Conservation (phyloP, 2,329 filamentous ascomycete genomes). For the Cyanodermella asteris region DNA sequence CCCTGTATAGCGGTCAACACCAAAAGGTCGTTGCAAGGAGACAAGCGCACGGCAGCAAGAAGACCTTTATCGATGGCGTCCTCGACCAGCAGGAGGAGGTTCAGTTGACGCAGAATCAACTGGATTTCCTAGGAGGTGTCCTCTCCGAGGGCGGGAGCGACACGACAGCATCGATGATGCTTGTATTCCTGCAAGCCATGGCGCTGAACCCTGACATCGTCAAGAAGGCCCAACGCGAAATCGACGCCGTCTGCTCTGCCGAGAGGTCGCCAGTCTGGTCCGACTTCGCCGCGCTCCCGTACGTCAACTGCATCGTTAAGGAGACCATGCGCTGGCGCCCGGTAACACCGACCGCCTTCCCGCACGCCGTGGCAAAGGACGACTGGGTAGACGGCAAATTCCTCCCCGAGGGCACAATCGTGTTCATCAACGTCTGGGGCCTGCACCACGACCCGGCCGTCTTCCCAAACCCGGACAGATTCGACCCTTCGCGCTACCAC, state of each 20-base stretch:
- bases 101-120: constrained; percentile 13
- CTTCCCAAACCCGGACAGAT: neutral
- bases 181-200: constrained; percentile 16
- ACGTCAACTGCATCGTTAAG: constrained; percentile 13
- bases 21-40: constrained; percentile 15
- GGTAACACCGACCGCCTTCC: constrained; percentile 9
- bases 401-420: constrained; percentile 10
- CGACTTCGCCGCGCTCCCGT: constrained; percentile 14
- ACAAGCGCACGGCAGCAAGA: constrained; percentile 8
- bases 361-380: constrained; percentile 11
- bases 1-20: constrained; percentile 18
- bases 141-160: constrained; percentile 17
- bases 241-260: constrained; percentile 12
- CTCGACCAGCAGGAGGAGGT: constrained; percentile 17
- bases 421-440: constrained; percentile 11
- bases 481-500: neutral
- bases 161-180: constrained; percentile 16
- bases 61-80: constrained; percentile 19
- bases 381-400: constrained; percentile 10
- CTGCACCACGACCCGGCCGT: constrained; percentile 7
- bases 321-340: constrained; percentile 16
- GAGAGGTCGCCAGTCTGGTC: constrained; percentile 11
- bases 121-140: constrained; percentile 15
- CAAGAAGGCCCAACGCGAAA: constrained; percentile 12
- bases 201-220: constrained; percentile 11